Evolutionary conservation across 306 rosid genomes (phyloP), one percentile per base, ranked within the genome.

Genomic region (Cucurbita argyrosperma): DNA sequence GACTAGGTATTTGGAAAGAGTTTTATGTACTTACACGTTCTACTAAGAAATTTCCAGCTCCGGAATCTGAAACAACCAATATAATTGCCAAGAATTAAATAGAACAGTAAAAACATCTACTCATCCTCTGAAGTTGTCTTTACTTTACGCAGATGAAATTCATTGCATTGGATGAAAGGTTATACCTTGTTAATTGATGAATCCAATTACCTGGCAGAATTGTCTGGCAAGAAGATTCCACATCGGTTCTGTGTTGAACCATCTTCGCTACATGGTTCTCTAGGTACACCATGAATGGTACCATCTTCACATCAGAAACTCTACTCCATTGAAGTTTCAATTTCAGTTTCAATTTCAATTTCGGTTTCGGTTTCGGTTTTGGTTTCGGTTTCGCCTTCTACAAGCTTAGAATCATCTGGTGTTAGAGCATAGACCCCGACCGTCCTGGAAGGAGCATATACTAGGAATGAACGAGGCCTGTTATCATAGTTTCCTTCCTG

Each of bases 401-500:
- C 51, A 38, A 55, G 76, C 52, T 72, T 14, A 4, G 76, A 72
- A 55, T 77, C 80, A 68, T 76, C 64, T 19, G 82, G 86, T 8
- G 70, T 84, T 45, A 88, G 84, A 77, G 88, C 90, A 72, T 89
- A 88, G 51, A 89, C 97, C 68, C 81, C 96, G 11, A 88, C 97
- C 45, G 97, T 88, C 83, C 99, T 88, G 57, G 85, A 76, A 54
- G 96, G 99, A 14, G 96, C 83, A 58, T 94, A 88, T 37, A 91
- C 72, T 10, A 77, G 88, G 87, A 95, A 91, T 6, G 99, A 95
- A 74, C 79, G 75, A 76, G 97, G 96, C 59, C 99, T 80, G 74
- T 79, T 77, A 71, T 94, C 90, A 46, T 78, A 82, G 85, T 87
- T 68, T 18, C 86, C 97, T 0, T 89, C 97, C 97, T 89, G 89